Percentiles rank a stretch among this genome's conserved stretches.
Conservation (phyloP, 345 rosid species). For the Carallia brachiata region DNA sequence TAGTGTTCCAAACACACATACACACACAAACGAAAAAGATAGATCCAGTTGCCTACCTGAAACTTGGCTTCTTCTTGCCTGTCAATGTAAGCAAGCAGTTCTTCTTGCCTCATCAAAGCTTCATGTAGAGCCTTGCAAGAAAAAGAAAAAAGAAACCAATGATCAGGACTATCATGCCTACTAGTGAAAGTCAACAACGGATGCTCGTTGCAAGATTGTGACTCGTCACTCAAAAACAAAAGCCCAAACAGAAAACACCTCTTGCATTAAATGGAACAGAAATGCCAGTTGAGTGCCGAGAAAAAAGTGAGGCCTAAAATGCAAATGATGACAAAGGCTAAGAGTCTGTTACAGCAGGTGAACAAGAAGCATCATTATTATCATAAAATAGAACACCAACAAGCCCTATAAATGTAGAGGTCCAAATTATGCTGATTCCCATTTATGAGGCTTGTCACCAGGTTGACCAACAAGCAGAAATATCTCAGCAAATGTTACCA, state of each 20-base stretch:
- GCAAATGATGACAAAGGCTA: too few species aligned
- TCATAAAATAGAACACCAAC: neutral
- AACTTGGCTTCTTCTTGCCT: constrained; percentile 51
- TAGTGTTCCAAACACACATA: neutral
- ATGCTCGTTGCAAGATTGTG: too few species aligned
- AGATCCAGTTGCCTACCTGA: constrained; percentile 40
- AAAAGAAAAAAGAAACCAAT: neutral
- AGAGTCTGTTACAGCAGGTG: neutral
- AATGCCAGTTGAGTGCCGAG: neutral
- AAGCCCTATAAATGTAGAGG: neutral
- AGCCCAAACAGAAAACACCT: too few species aligned
- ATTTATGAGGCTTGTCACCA: neutral
- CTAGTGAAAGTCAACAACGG: too few species aligned
- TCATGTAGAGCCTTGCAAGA: constrained; percentile 68
- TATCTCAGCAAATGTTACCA: neutral
- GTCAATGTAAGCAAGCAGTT: constrained; percentile 76
- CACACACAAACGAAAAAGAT: neutral
- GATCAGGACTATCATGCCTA: neutral
- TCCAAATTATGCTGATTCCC: neutral
- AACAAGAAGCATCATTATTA: neutral
- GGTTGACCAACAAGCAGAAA: neutral
- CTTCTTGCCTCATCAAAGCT: constrained; percentile 82
- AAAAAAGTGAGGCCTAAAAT: neutral
- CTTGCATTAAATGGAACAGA: too few species aligned
- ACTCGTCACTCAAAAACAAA: too few species aligned